Base-by-base conservation (phyloP, 441 rosid genomes). In the Sinapis alba region DNA sequence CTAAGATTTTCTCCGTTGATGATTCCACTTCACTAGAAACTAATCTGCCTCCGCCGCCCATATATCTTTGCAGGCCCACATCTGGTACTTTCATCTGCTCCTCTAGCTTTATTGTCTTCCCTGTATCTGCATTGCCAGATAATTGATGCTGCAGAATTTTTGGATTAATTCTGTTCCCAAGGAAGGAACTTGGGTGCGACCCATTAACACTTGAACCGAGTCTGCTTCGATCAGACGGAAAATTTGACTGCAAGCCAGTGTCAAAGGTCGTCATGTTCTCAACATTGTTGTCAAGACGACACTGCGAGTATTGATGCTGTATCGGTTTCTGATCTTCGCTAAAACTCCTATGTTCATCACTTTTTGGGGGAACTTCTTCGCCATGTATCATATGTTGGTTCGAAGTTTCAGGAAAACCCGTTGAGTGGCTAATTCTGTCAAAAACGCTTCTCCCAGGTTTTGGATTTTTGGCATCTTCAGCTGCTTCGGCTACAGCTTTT, bases 401-500 rank as follows among this genome's bases (percentile, higher is more conserved):
- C 68, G 58, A 36, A 34, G 82, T 74, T 71, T 77, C 87, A 32
- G 83, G 68, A 20, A 80, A 69, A 65, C 76, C 81, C 68, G 80
- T 72, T 50, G 85, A 82, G 65, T 81, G 87, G 69, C 97, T 86
- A 62, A 96, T 88, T 72, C 97, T 84, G 80, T 91, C 97, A 78
- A 96, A 96, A 69, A 96, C 98, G 64, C 93, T 93, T 82, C 91
- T 86, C 23, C 86, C 78, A 66, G 88, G 66, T 78, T 86, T 89
- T 50, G 81, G 75, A 73, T 84, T 90, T 51, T 64, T 82, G 38
- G 83, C 94, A 86, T 93, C 99, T 80, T 89, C 90, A 51, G 94
- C 91, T 74, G 99, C 98, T 87, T 93, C 97, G 21, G 90, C 86
- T 13, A 93, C 96, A 73, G 96, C 97, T 83, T 87, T 93, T 83